A percentile compares a stretch with the other conserved stretches of the same genome.
phyloP scores from a whole-genome alignment of 257 asterid genomes.

The Thymus quinquecostatus region DNA sequence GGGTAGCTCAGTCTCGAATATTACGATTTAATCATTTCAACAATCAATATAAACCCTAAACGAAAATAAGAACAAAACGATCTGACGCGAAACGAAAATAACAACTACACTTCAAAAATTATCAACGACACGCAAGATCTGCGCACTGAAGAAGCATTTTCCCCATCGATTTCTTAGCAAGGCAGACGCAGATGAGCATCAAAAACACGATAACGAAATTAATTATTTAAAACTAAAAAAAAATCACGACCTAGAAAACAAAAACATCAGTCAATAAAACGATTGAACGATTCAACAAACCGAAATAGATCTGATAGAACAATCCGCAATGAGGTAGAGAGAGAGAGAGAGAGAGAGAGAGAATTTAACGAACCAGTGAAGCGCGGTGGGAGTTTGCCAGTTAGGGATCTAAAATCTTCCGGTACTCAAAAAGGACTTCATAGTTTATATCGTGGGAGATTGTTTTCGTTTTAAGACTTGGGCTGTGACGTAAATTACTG shows the following conservation, averaged over 20 bases:
- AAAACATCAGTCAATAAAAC: not conserved
- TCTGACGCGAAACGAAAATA: not conserved
- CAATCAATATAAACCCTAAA: not conserved
- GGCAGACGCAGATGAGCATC: not conserved
- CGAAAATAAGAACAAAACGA: not conserved
- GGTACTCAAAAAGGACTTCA: not conserved
- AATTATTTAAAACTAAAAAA: not conserved
- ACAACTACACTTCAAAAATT: not conserved
- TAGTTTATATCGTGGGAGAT: conserved; percentile 17
- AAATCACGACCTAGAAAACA: not conserved
- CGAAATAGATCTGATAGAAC: conserved; percentile 23
- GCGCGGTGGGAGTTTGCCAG: conserved; percentile 10
- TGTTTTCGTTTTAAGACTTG: not conserved
- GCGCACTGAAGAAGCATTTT: not conserved
- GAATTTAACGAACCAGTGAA: conserved; percentile 24
- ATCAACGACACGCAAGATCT: conserved; percentile 13
- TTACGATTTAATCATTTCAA: not conserved
- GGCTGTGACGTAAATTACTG: conserved; percentile 7
- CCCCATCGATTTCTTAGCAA: not conserved
- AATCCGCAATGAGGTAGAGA: not conserved
- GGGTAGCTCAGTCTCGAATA: not conserved
- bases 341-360: not conserved
- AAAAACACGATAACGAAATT: not conserved
- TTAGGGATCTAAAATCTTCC: conserved; percentile 9
- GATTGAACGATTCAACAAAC: not conserved